Evolutionary conservation across 1,139 yeast genomes (phyloP), one percentile per base, ranked within the genome.

Genomic region (Zygosaccharomyces sapae): DNA sequence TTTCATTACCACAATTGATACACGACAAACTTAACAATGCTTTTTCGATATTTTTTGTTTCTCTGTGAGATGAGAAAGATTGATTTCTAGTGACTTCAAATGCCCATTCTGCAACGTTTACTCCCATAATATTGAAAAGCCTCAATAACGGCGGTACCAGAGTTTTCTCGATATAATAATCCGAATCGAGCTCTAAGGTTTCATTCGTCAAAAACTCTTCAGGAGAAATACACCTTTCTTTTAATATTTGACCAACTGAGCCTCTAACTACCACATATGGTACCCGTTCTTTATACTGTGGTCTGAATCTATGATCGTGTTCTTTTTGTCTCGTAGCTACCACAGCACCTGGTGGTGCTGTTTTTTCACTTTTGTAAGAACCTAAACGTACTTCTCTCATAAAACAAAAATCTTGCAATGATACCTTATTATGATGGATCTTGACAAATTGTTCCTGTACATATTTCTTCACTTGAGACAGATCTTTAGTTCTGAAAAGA

Each of bases 321-420:
- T 75, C 76, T 65, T 81, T 77, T 51, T 75, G 76, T 53, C 77
- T 76, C 52, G 77, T 75, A 7, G 95, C 85, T 1, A 92, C 75
- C 12, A 82, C 73, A 0, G 98, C 98, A 0, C 97, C 98, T 0
- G 97, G 94, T 0, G 98, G 98, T 2, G 87, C 75, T 44, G 80
- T 74, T 16, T 73, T 71, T 40, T 80, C 85, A 54, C 78, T 81
- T 57, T 85, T 86, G 63, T 92, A 92, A 0, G 83, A 74, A 0
- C 97, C 98, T 47, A 87, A 70, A 49, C 85, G 75, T 2, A 92
- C 97, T 57, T 86, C 96, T 60, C 86, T 86, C 1, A 96, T 92
- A 70, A 92, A 92, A 59, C 96, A 85, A 61, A 89, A 89, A 61
- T 92, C 97, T 51, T 82, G 82, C 4, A 88, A 70, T 0, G 85